Evolutionary conservation across 495 filamentous ascomycete species (phyloP).

Genomic region (Penicillium bialowiezense): DNA sequence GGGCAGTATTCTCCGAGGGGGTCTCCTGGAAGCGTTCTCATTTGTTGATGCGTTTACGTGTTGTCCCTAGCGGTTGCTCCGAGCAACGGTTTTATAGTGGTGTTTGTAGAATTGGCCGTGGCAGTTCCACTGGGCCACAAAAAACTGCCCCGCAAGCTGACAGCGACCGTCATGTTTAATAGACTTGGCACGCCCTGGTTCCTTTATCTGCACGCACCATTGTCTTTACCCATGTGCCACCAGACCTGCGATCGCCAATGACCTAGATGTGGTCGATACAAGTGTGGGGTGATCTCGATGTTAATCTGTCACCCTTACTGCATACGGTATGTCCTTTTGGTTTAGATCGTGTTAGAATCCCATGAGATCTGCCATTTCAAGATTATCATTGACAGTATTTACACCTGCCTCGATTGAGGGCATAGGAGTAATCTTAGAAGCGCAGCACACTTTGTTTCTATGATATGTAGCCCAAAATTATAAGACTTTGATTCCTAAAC

Average conservation of each 20-base stretch:
- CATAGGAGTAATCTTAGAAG: too few relatives aligned
- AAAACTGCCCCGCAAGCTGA: too few relatives aligned
- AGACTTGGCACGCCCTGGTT: background rate
- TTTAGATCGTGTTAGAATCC: too few relatives aligned
- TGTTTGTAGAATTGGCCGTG: conserved; percentile 8
- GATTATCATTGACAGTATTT: background rate
- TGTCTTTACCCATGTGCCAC: background rate
- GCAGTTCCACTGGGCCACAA: too few relatives aligned
- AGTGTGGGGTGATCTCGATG: background rate
- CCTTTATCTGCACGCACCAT: background rate
- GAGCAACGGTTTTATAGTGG: conserved; percentile 29
- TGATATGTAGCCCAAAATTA: too few relatives aligned
- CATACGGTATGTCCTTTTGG: too few relatives aligned
- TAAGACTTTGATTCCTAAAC: too few relatives aligned
- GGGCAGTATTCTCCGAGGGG: conserved; percentile 33
- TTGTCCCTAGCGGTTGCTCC: conserved; percentile 36
- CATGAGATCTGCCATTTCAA: background rate
- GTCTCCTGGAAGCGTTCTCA: conserved; percentile 23
- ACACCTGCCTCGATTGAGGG: too few relatives aligned
- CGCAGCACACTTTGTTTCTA: too few relatives aligned
- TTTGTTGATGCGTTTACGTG: conserved; percentile 37
- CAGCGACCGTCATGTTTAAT: too few relatives aligned
- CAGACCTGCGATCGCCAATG: background rate
- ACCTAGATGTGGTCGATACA: background rate
- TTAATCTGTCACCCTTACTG: background rate